Base-by-base conservation (phyloP, 1,284 basidiomycete species). In the Trichosporon asahii region DNA sequence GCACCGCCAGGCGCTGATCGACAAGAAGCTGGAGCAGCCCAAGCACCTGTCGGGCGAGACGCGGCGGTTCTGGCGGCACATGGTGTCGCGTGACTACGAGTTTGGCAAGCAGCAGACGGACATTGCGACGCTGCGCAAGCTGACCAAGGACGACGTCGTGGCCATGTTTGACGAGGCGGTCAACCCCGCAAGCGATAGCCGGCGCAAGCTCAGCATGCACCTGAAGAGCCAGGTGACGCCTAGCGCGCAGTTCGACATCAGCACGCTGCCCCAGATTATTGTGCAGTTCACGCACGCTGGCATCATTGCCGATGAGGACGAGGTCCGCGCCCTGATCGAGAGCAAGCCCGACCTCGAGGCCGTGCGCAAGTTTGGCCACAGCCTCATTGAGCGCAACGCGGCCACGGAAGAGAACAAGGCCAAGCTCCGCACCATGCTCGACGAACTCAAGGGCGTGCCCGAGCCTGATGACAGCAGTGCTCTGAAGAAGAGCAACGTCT, bases 171-270 rank as follows among this genome's bases (percentile, higher is more conserved):
- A 88, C 72, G 84, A 85, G 27, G 86, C 87, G 69, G 88, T 94
- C 61, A 90, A 94, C 80, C 90, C 90, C 1, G 87, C 87, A 0
- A 92, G 91, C 0, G 74, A 85, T 33, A 86, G 85, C 2, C 88
- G 93, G 55, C 86, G 89, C 44, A 96, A 96, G 82, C 83, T 96
- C 31, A 93, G 94, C 0, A 85, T 94, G 18, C 94, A 97, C 76
- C 85, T 93, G 80, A 84, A 86, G 64, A 93, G 93, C 4, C 89
- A 89, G 76, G 75, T 63, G 14, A 1, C 18, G 46, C 55, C 63
- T 77, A 61, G 35, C 35, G 57, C 35, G 70, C 89, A 88, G 73
- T 88, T 95, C 79, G 91, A 90, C 78, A 77, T 84, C 4, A 85
- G 86, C 2, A 91, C 91, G 4, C 87, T 89, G 37, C 85, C 88